A percentile compares a stretch with the other conserved stretches of the same genome.
These are phyloP conservation scores for Xerocomus brunneocitrinus DNA, from an alignment of 768 basidiomycete species.

Conservation along the genomic window DNA sequence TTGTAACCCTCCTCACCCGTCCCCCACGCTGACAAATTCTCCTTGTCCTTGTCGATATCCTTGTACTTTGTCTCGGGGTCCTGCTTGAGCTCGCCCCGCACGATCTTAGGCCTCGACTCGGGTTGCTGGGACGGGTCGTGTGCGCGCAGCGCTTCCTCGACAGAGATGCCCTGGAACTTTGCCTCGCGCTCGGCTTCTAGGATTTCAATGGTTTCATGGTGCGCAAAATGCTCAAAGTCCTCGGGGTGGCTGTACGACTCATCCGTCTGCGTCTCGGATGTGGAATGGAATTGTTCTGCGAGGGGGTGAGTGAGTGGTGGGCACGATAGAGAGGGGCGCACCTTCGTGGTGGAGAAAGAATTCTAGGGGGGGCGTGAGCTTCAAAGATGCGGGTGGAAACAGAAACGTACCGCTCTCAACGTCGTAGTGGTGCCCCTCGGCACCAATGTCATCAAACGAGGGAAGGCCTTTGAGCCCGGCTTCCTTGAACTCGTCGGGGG, in stretches of 20 bases:
- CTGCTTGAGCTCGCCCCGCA: constrained; percentile 56
- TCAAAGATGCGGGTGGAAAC: neutral
- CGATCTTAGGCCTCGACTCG: constrained; percentile 46
- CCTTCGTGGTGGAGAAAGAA: constrained; percentile 99
- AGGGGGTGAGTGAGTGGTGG: neutral
- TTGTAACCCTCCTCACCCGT: constrained; percentile 63
- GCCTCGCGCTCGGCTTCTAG: constrained; percentile 84
- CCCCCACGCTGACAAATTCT: constrained; percentile 65
- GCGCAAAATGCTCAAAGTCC: constrained; percentile 86
- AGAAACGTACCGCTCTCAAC: constrained; percentile 73
- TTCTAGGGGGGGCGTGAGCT: constrained; percentile 40
- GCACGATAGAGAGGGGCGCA: constrained; percentile 15
- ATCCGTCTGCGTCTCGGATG: constrained; percentile 96
- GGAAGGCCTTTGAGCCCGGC: constrained; percentile 76
- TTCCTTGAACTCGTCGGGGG: constrained; percentile 64
- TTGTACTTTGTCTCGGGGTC: constrained; percentile 63
- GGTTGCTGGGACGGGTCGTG: constrained; percentile 39
- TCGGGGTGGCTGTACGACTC: constrained; percentile 93
- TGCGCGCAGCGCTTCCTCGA: constrained; percentile 60
- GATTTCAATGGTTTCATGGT: constrained; percentile 82
- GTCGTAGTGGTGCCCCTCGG: constrained; percentile 92
- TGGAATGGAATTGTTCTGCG: constrained; percentile 85
- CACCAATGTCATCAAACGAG: constrained; percentile 78
- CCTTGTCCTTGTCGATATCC: constrained; percentile 48
- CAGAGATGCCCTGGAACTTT: constrained; percentile 73